Conservation (phyloP, 2,329 filamentous ascomycete species). For the Catunica adiposa region DNA sequence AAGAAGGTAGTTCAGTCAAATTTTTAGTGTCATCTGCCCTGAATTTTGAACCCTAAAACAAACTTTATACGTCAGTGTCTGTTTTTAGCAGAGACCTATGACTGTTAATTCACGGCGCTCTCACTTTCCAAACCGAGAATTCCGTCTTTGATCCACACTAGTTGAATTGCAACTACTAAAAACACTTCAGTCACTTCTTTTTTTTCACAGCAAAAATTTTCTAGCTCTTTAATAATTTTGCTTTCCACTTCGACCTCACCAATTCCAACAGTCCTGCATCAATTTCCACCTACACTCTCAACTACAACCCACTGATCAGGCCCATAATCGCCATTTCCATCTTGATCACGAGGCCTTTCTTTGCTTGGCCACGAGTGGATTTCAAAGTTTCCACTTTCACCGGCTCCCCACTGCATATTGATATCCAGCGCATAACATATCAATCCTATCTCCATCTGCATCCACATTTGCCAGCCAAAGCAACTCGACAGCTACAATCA, state of each 20-base stretch:
- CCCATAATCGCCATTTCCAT: neutral
- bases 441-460: neutral
- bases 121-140: conserved; percentile 8
- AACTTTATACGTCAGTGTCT: too few relatives aligned
- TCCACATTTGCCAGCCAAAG: neutral
- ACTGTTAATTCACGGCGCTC: conserved; percentile 4
- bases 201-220: too few relatives aligned
- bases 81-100: neutral
- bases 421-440: neutral
- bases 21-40: too few relatives aligned
- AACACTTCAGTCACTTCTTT: neutral
- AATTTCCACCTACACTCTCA: neutral
- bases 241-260: neutral
- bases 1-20: neutral
- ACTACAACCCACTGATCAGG: neutral
- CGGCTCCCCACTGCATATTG: neutral
- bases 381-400: conserved; percentile 5
- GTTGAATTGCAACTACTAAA: too few relatives aligned
- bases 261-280: neutral
- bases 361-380: neutral
- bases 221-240: neutral
- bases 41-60: too few relatives aligned
- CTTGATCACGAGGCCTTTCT: conserved; percentile 1
- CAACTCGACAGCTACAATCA: too few relatives aligned
- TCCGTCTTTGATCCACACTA: neutral